Conservation (phyloP, 1,139 yeast species). For the Debaryomyces subglobosus region DNA sequence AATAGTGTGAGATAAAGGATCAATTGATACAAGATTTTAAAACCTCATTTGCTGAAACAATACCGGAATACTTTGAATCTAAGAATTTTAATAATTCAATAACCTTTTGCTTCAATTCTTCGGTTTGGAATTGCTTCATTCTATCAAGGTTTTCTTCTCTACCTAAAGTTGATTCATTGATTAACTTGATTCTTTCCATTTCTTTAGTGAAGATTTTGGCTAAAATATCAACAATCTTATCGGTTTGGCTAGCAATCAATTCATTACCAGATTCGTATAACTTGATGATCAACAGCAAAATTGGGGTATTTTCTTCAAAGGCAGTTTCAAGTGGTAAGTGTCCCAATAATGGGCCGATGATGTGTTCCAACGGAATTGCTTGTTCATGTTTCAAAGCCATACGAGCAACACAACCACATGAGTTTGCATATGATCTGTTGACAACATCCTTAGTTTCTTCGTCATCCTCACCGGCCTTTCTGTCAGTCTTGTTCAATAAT, state of each 20-base stretch:
- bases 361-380: conserved; percentile 78
- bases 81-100: conserved; percentile 73
- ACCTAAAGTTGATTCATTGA: conserved; percentile 74
- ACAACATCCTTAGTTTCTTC: conserved; percentile 82
- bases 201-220: conserved; percentile 75
- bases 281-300: conserved; percentile 74
- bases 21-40: conserved; percentile 39
- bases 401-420: conserved; percentile 97
- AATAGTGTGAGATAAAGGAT: conserved; percentile 9
- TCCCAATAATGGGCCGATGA: conserved; percentile 72
- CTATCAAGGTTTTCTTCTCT: conserved; percentile 81
- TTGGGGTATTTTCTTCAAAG: conserved; percentile 90
- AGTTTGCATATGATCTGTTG: conserved; percentile 87
- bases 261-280: conserved; percentile 69
- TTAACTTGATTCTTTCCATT: conserved; percentile 67
- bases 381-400: conserved; percentile 75
- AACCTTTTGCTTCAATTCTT: conserved; percentile 64
- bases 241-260: conserved; percentile 59
- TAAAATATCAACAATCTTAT: conserved; percentile 67
- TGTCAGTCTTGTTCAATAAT: conserved; percentile 76
- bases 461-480: conserved; percentile 62
- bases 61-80: conserved; percentile 64
- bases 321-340: conserved; percentile 90
- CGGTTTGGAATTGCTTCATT: conserved; percentile 75
- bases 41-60: conserved; percentile 57